Percentiles rank a stretch among this genome's conserved stretches.
Evolutionary conservation across 2,329 filamentous ascomycete genomes (phyloP).

Genomic region (Cladosporium sp.): DNA sequence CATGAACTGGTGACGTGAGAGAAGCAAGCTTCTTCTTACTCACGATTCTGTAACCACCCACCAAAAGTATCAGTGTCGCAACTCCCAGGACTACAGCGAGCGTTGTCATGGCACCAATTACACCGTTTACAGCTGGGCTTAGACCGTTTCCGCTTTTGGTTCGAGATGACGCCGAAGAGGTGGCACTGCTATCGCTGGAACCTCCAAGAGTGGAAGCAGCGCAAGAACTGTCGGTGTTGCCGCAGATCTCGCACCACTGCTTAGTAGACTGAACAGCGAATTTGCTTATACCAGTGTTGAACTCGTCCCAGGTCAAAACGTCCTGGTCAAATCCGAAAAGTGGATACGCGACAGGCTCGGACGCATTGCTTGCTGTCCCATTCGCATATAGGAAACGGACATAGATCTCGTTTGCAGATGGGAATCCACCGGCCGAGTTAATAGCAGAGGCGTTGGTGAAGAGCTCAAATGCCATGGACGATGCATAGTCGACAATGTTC

Average conservation of each 20-base stretch:
- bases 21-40: slow-evolving; percentile 46
- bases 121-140: slow-evolving; percentile 68
- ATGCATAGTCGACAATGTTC: slow-evolving; percentile 76
- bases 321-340: slow-evolving; percentile 55
- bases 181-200: slow-evolving; percentile 23
- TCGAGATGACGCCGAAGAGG: slow-evolving; percentile 18
- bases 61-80: slow-evolving; percentile 49
- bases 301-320: slow-evolving; percentile 64
- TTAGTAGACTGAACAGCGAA: slow-evolving; percentile 62
- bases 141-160: slow-evolving; percentile 44
- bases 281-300: slow-evolving; percentile 58
- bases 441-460: slow-evolving; percentile 44
- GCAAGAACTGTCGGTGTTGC: slow-evolving; percentile 66
- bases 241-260: slow-evolving; percentile 72
- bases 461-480: slow-evolving; percentile 73
- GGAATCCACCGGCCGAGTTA: slow-evolving; percentile 23
- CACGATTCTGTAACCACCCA: slow-evolving; percentile 55
- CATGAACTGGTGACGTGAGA: too few species aligned
- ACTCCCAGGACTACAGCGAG: slow-evolving; percentile 58
- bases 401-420: slow-evolving; percentile 45
- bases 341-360: slow-evolving; percentile 51
- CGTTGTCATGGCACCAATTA: slow-evolving; percentile 71
- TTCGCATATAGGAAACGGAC: slow-evolving; percentile 62
- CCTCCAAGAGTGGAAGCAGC: slow-evolving; percentile 40
- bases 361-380: slow-evolving; percentile 47